Percentiles rank a stretch among this genome's conserved stretches.
Conservation (phyloP, 176 grass and related monocot genomes). For the Cocos nucifera region DNA sequence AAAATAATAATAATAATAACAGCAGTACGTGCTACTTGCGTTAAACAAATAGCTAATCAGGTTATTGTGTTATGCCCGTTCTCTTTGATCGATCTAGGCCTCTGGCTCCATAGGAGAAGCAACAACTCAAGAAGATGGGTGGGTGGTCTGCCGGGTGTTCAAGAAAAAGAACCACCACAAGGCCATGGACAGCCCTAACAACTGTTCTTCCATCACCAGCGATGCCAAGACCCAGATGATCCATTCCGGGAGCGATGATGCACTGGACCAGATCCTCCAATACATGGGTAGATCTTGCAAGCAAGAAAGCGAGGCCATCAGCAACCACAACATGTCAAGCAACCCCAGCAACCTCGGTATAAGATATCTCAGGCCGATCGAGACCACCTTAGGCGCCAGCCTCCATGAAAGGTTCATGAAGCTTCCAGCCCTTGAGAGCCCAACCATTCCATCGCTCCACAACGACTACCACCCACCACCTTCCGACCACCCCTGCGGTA, state of each 20-base stretch:
- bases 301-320: conserved; percentile 36
- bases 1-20: no score
- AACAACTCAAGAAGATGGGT: conserved; percentile 68
- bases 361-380: conserved; percentile 54
- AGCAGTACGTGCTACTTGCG: no score
- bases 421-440: conserved; percentile 63
- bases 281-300: conserved; percentile 61
- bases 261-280: conserved; percentile 67
- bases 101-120: conserved; percentile 34
- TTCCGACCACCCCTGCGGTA: not conserved
- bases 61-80: no score
- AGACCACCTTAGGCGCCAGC: conserved; percentile 36
- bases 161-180: conserved; percentile 97
- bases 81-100: conserved; percentile 6
- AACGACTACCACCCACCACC: conserved; percentile 4
- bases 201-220: conserved; percentile 28
- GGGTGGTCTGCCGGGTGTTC: conserved; percentile 98
- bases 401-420: conserved; percentile 56
- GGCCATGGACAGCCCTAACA: conserved; percentile 33
- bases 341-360: no score
- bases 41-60: no score
- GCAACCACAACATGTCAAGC: no score
- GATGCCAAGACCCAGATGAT: conserved; percentile 29
- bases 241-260: conserved; percentile 55
- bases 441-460: conserved; percentile 13